Percentiles rank a stretch among this genome's conserved stretches.
Conservation (phyloP, 352 stramenopile genomes). For the Pythium brassicae region DNA sequence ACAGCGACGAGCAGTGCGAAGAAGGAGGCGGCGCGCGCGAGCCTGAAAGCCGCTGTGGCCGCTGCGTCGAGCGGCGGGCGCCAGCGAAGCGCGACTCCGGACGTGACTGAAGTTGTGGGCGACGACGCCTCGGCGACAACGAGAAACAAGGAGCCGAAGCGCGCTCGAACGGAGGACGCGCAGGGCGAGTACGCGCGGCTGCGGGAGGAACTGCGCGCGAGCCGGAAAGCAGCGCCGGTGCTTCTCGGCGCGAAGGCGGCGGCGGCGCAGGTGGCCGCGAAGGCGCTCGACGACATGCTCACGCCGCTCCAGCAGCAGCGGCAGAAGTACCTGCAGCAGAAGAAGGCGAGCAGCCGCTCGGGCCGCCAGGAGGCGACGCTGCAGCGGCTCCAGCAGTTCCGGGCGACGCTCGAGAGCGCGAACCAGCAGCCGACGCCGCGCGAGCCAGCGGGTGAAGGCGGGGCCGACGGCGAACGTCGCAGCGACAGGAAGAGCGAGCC, state of each 20-base stretch:
- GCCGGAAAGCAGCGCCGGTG: slow-evolving; percentile 53
- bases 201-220: slow-evolving; percentile 59
- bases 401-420: slow-evolving; percentile 38
- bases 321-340: slow-evolving; percentile 63
- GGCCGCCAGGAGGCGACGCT: slow-evolving; percentile 67
- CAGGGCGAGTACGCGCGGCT: slow-evolving; percentile 65
- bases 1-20: slow-evolving; percentile 11
- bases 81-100: neutral
- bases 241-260: slow-evolving; percentile 57
- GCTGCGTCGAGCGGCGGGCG: neutral
- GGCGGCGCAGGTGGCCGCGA: slow-evolving; percentile 46
- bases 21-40: slow-evolving; percentile 23
- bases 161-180: slow-evolving; percentile 20
- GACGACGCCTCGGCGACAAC: neutral
- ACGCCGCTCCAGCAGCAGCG: slow-evolving; percentile 74
- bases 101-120: neutral
- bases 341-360: slow-evolving; percentile 47
- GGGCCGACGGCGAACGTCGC: slow-evolving; percentile 5
- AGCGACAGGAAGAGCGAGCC: slow-evolving; percentile 16
- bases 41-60: slow-evolving; percentile 11
- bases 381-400: slow-evolving; percentile 62
- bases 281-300: slow-evolving; percentile 64
- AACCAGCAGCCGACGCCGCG: slow-evolving; percentile 12
- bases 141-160: slow-evolving; percentile 6
- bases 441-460: slow-evolving; percentile 2